Evolutionary conservation across 352 stramenopile genomes (phyloP), one percentile per base, ranked within the genome.

Genomic region (Phytophthora pisi): DNA sequence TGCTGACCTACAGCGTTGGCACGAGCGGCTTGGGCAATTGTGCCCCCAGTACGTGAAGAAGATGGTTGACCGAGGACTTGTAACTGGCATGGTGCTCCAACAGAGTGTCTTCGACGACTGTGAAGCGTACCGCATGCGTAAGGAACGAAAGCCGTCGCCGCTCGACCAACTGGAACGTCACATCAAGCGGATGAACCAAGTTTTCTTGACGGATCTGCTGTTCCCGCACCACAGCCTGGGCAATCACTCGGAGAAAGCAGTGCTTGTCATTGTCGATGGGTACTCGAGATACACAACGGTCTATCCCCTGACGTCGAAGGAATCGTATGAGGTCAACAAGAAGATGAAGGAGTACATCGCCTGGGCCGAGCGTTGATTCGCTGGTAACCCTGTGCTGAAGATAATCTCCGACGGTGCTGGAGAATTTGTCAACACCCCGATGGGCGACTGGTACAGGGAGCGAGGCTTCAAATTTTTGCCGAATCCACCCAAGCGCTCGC

Each of bases 361-460:
- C 13, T 64, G 46, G 57, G 47, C 47, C 3, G 57, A 57, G 2
- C 34, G 47, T 1, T 47, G 52, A 20, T 52, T 64, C 34, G 20
- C 26, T 10, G 23, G 16, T 4, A 51, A 26, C 34, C 31, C 30
- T 3, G 43, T 51, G 7, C 40, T 46, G 13, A 46, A n/a, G 40
- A 18, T 46, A 8, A 3, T 46, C 13, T 46, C 40, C 5, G 40
- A 46, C 15, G 16, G 7, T 18, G 40, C 4, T 10, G 15, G 13
- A 0, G 40, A 46, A 6, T 20, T 46, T n/a, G 16, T 10, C 5
- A 46, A 46, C 5, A 8, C 6, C 7, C 11, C 4, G 5, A 20
- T 46, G 40, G 16, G n/a, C 0, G 40, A n/a, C 15, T 46, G 40
- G 40, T 46, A 46, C 16, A n/a, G n/a, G 6, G 13, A 46, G 6